Conservation (phyloP, 202 grass and related monocot genomes). For the Setaria italica region DNA sequence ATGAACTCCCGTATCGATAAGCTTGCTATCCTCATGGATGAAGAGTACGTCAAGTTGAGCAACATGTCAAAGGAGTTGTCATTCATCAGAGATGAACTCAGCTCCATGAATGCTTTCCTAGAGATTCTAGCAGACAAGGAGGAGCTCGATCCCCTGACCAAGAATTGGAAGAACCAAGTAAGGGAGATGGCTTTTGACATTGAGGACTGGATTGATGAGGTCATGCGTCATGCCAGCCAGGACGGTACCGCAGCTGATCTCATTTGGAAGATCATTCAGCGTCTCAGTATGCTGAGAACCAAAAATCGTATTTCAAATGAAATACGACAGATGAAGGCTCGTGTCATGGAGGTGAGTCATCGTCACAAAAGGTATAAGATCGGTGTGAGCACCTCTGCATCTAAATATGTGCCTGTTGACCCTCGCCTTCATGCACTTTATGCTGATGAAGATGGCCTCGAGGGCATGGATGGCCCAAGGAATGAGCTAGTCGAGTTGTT, state of each 20-base stretch:
- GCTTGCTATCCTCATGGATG: neutral
- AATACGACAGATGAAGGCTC: constrained; percentile 34
- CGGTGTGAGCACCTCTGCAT: neutral
- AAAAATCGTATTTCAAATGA: neutral
- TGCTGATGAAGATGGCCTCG: neutral
- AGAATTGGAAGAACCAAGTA: constrained; percentile 40
- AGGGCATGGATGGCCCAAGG: constrained; percentile 19
- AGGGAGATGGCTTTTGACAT: constrained; percentile 41
- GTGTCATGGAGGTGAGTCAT: constrained; percentile 25
- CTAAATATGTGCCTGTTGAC: neutral
- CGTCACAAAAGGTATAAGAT: constrained; percentile 26
- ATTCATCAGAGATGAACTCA: constrained; percentile 5
- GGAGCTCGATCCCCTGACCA: constrained; percentile 8
- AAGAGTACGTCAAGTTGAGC: neutral
- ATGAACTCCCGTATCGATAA: neutral
- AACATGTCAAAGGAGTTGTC: neutral
- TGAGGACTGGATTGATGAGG: constrained; percentile 44
- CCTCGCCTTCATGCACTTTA: neutral
- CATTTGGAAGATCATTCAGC: neutral
- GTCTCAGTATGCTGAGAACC: neutral
- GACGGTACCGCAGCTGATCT: neutral
- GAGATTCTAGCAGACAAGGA: constrained; percentile 1
- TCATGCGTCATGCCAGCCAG: neutral
- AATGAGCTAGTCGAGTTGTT: neutral
- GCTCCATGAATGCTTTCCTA: constrained; percentile 10